Conservation (phyloP, 1,284 basidiomycete species). For the Waitea zeae region DNA sequence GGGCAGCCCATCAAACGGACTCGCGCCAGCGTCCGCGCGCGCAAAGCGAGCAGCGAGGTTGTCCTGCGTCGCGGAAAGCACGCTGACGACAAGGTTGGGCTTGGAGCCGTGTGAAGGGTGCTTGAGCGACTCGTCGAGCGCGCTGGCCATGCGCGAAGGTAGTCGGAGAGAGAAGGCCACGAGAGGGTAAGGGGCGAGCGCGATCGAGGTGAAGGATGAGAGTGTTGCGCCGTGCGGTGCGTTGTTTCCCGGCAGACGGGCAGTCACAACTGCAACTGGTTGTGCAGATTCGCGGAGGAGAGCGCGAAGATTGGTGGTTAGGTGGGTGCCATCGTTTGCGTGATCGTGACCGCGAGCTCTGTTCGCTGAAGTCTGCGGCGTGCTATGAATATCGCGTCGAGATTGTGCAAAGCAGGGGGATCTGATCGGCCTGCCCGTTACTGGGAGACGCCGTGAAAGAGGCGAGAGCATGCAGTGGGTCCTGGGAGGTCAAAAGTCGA, state of each 20-base stretch:
- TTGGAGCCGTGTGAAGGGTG: constrained; percentile 10
- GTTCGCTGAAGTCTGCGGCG: too few relatives aligned
- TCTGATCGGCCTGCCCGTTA: too few relatives aligned
- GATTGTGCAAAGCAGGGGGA: too few relatives aligned
- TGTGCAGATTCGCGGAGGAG: constrained; percentile 23
- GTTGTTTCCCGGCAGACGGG: constrained; percentile 15
- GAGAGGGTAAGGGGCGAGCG: constrained; percentile 74
- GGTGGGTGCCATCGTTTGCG: too few relatives aligned
- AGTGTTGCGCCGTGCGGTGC: constrained; percentile 75
- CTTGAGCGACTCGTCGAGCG: too few relatives aligned
- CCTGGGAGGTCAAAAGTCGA: too few relatives aligned
- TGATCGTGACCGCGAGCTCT: too few relatives aligned
- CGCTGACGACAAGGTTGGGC: constrained; percentile 47
- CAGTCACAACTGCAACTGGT: constrained; percentile 21
- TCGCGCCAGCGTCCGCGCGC: constrained; percentile 38
- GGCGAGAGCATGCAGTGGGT: too few relatives aligned
- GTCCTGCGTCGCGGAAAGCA: constrained; percentile 45
- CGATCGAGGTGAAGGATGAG: constrained; percentile 84
- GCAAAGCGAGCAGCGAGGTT: constrained; percentile 41
- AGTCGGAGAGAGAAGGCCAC: constrained; percentile 77
- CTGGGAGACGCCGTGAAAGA: too few relatives aligned
- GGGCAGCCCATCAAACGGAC: constrained; percentile 25
- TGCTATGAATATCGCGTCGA: too few relatives aligned
- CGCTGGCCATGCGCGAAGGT: constrained; percentile 74
- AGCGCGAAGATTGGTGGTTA: too few relatives aligned